phyloP scores from a whole-genome alignment of 2,329 filamentous ascomycete genomes.

The Fusarium duplospermum region DNA sequence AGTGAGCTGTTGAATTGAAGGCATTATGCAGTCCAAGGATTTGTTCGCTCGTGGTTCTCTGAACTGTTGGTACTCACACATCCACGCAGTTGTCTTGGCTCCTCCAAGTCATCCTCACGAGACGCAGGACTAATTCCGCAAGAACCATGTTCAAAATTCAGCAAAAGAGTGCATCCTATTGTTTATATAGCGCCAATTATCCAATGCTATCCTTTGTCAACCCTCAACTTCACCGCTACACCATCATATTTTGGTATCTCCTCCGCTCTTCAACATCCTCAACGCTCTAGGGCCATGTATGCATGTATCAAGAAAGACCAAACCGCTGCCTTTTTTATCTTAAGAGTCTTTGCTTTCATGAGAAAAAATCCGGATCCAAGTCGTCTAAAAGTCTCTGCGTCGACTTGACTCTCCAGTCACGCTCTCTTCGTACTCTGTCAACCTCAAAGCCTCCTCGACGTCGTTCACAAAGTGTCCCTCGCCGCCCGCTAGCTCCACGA shows the following conservation, averaged over 20 bases:
- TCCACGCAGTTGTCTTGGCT: too few relatives aligned
- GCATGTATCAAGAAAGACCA: not conserved
- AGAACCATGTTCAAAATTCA: not conserved
- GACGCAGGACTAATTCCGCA: not conserved
- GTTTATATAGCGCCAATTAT: not conserved
- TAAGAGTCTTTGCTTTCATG: not conserved
- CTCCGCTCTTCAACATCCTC: constrained; percentile 9
- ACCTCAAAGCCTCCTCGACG: constrained; percentile 84
- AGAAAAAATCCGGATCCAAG: not conserved
- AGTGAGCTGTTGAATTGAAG: too few relatives aligned
- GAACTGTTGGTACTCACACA: too few relatives aligned
- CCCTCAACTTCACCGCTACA: constrained; percentile 3
- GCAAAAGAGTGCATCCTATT: not conserved
- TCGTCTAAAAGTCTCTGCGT: constrained; percentile 9
- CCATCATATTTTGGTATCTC: constrained; percentile 25
- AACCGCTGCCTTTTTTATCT: constrained; percentile 1
- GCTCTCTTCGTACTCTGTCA: constrained; percentile 79
- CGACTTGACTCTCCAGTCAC: constrained; percentile 43
- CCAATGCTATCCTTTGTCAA: constrained; percentile 9
- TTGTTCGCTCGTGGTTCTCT: too few relatives aligned
- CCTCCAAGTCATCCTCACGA: not conserved
- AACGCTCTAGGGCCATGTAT: not conserved
- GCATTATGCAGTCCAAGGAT: too few relatives aligned
- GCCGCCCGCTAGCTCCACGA: constrained; percentile 85
- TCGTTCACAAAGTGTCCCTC: constrained; percentile 81